Evolutionary conservation across 305 asterid species (phyloP), one percentile per base, ranked within the genome.

Genomic region (Fraxinus dipetala): DNA sequence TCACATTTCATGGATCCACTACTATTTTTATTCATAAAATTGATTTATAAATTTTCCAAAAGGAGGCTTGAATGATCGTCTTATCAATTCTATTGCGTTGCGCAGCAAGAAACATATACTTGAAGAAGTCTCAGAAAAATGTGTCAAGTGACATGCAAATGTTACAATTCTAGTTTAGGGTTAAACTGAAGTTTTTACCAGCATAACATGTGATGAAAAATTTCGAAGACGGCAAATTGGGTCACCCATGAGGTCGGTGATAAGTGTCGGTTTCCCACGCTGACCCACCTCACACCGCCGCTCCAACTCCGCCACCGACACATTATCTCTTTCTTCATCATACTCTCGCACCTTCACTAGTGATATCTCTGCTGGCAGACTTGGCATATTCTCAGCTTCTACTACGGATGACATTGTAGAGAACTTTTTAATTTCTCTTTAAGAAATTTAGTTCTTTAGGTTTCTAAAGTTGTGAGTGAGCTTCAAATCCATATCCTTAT

Each of bases 221-320:
- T 89, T 88, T 30, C 95, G 87, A 20, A 93, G 89, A 6, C 97
- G 90, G 26, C 93, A 92, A 83, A 92, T 75, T 61, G 98, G 97
- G 88, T 94, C 97, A 10, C 96, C 97, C 97, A 90, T 88, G 84
- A 91, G 93, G 86, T 93, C 93, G 56, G 97, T 91, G 79, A 93
- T 87, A 0, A 92, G 87, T 14, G 93, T 85, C 4, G 90, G 90
- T 54, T 92, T 89, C 36, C 95, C 98, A 4, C 89, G 88, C 74
- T 87, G 91, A 4, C 90, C 94, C 74, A 87, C 89, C 84, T 93
- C 97, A n/a, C 96, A 91, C 86, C 82, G 90, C 79, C 86, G 73
- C 89, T 94, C 98, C 79, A 94, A 88, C 87, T 89, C 96, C 89
- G 87, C 95, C 87, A 94, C 97, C 0, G 91, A 94, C 84, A 61